Base-by-base conservation (phyloP, 1,139 yeast species). In the Kodamaea ohmeri region DNA sequence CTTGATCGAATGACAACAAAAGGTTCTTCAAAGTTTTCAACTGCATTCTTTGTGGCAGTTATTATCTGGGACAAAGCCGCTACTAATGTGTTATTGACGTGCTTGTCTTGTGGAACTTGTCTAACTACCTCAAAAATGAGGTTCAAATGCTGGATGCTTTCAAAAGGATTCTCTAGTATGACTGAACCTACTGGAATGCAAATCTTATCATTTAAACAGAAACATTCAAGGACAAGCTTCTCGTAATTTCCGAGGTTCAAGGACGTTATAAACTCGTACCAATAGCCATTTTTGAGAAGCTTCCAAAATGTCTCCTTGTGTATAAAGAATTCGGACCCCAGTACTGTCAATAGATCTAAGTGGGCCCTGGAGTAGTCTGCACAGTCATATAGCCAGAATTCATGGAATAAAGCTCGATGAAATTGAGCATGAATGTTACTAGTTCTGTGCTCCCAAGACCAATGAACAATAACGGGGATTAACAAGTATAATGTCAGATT, bases 381-480 rank as follows among this genome's bases (percentile, higher is more conserved):
- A 9, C 51, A 51, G 39, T 54, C 56, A 31, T 52, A 56, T 11
- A 38, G 37, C 68, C 71, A 65, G 42, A 40, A 65, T 35, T 60
- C 65, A 14, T 37, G 25, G 38, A 63, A 63, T 12, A 65, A 44
- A 11, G 43, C 41, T 22, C 44, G 37, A 39, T 50, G 41, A 15
- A 50, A 25, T 1, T 47, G 36, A 17, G 31, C 32, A 20, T 45
- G 41, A 2, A 42, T 26, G 17, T 18, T 9, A 24, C 35, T 41
- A 1, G 42, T 33, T 7, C 30, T 31, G 4, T 19, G 19, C 36
- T 66, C 72, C 26, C 52, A 46, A 8, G 66, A 50, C 73, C 73
- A 67, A 35, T 67, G 72, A 1, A 65, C 46, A 8, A 67, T 40
- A 0, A 58, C 57, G 0, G 74, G 74, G 1, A 67, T 47, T 28